These are phyloP conservation scores for Asterochloris sp. DNA, from an alignment of 139 green algal genomes.

Conservation along the genomic window DNA sequence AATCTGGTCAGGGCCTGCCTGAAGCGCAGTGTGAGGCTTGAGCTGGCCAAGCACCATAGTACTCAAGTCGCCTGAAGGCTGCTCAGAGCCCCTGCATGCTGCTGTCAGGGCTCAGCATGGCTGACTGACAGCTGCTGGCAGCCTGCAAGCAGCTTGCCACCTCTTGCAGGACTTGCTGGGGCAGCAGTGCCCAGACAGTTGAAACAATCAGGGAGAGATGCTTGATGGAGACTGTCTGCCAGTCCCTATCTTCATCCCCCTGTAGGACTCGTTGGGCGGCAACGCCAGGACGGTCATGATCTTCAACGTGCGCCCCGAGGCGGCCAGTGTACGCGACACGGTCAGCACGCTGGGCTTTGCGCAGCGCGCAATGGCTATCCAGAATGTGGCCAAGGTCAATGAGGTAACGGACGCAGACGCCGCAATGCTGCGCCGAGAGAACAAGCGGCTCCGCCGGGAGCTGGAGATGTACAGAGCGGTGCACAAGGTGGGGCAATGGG, in stretches of 20 bases:
- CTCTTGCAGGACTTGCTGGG: no score
- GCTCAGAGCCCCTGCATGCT: no score
- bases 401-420: constrained; percentile 60
- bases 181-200: no score
- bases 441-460: constrained; percentile 42
- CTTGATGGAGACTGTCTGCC: background rate
- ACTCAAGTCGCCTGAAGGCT: no score
- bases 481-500: background rate
- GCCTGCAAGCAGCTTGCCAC: no score
- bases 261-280: constrained; percentile 84
- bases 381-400: constrained; percentile 72
- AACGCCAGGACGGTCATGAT: constrained; percentile 94
- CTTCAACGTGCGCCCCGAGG: constrained; percentile 73
- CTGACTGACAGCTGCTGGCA: no score
- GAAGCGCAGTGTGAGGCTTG: no score
- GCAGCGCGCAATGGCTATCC: constrained; percentile 82
- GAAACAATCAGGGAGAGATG: no score
- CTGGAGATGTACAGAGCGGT: constrained; percentile 18
- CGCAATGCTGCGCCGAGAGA: constrained; percentile 52
- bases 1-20: no score
- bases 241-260: background rate
- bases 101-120: no score
- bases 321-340: constrained; percentile 64
- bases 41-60: no score
- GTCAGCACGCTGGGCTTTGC: constrained; percentile 86